Percentiles rank a stretch among this genome's conserved stretches.
These are phyloP conservation scores for Copromyces sp. DNA, from an alignment of 495 filamentous ascomycete species.

Conservation along the genomic window DNA sequence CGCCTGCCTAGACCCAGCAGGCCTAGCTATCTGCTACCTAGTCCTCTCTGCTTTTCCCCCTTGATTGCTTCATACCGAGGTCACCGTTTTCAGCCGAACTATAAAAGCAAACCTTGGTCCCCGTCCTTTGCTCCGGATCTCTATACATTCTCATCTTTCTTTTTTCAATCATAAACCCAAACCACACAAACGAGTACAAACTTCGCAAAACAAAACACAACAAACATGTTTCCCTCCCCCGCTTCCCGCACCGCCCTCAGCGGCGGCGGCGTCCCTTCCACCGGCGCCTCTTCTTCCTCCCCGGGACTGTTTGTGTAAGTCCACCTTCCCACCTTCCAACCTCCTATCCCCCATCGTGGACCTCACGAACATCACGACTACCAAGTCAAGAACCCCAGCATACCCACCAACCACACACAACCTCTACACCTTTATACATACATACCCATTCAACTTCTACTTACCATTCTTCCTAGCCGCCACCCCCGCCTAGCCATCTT, in stretches of 20 bases:
- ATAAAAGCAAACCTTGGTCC: background rate
- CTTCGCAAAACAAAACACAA: background rate
- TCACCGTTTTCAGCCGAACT: background rate
- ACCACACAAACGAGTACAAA: background rate
- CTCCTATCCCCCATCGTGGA: background rate
- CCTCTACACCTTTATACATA: no score
- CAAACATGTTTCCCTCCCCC: background rate
- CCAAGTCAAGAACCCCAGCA: background rate
- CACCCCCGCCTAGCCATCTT: conserved; percentile 22
- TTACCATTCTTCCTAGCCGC: conserved; percentile 12
- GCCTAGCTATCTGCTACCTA: background rate
- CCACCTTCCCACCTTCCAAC: background rate
- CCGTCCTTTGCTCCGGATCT: background rate
- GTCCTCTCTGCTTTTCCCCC: background rate
- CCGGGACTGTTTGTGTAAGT: background rate
- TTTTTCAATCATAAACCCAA: background rate
- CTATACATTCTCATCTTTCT: background rate
- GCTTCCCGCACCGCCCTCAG: background rate
- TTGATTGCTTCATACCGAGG: background rate
- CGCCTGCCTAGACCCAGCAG: background rate
- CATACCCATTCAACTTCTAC: background rate
- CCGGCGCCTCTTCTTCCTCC: background rate
- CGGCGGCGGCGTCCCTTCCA: background rate
- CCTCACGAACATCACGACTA: background rate
- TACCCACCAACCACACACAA: background rate